Percentiles rank a stretch among this genome's conserved stretches.
phyloP scores from a whole-genome alignment of 2,329 filamentous ascomycete genomes.

The Trichoderma harzianum region DNA sequence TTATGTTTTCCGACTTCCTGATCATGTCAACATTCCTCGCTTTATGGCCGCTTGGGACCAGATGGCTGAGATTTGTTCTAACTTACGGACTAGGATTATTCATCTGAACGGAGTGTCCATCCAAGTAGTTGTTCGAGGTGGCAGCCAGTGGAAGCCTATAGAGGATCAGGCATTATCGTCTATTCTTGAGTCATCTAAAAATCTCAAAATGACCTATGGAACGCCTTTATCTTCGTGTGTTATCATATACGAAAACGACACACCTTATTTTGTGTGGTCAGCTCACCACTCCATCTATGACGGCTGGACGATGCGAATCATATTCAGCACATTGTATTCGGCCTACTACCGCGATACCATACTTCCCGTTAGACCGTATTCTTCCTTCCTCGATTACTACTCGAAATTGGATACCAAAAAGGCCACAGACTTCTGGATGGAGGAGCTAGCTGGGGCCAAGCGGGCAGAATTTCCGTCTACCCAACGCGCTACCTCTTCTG shows the following conservation, averaged over 20 bases:
- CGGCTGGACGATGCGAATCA: slow-evolving; percentile 25
- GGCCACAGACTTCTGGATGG: slow-evolving; percentile 13
- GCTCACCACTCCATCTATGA: slow-evolving; percentile 31
- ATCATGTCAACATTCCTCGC: neutral
- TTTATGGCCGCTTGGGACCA: slow-evolving; percentile 20
- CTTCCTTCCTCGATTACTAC: slow-evolving; percentile 25
- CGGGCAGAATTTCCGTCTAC: slow-evolving; percentile 15
- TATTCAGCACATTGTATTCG: slow-evolving; percentile 17
- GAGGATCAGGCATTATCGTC: neutral
- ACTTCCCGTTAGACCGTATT: neutral
- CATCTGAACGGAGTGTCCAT: neutral
- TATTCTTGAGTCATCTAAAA: neutral
- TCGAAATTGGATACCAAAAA: slow-evolving; percentile 26
- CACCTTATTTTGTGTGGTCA: slow-evolving; percentile 24
- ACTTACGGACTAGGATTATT: slow-evolving; percentile 21
- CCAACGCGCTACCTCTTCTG: neutral
- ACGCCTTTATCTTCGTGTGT: neutral
- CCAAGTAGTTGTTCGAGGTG: neutral
- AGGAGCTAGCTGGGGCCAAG: slow-evolving; percentile 14
- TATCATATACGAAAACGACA: neutral
- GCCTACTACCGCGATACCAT: neutral
- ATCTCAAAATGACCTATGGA: neutral
- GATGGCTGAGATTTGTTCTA: neutral
- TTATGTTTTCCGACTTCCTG: neutral
- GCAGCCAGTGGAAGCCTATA: neutral